Conservation (phyloP, 169 alveolate species). For the Prorocentrum cordatum region DNA sequence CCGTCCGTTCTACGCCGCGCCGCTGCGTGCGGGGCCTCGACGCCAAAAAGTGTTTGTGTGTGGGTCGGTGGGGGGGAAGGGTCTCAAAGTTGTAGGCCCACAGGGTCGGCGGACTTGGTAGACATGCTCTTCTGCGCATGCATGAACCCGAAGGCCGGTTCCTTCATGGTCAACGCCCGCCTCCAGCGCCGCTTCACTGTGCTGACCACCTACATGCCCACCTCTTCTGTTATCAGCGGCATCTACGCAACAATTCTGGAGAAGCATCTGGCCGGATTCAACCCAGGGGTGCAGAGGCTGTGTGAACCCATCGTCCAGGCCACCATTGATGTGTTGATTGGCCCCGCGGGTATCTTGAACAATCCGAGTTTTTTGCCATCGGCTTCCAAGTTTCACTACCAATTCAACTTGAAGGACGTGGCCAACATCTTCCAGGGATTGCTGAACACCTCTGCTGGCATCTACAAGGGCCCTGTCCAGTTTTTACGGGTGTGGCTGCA, state of each 20-base stretch:
- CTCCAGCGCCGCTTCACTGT: constrained; percentile 83
- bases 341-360: constrained; percentile 70
- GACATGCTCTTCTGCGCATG: constrained; percentile 90
- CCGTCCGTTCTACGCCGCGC: too few species aligned
- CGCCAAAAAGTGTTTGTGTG: too few species aligned
- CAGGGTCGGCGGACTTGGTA: too few species aligned
- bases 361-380: constrained; percentile 87
- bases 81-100: too few species aligned
- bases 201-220: constrained; percentile 6
- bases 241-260: neutral
- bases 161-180: constrained; percentile 86
- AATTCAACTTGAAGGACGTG: constrained; percentile 88
- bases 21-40: too few species aligned
- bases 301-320: constrained; percentile 48
- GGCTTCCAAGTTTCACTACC: constrained; percentile 93
- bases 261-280: constrained; percentile 57
- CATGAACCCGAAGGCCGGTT: constrained; percentile 91
- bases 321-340: constrained; percentile 71
- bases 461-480: constrained; percentile 80
- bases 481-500: constrained; percentile 89
- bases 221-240: neutral
- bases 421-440: constrained; percentile 84
- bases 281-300: constrained; percentile 17
- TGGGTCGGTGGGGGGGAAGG: too few species aligned
- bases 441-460: constrained; percentile 82